A percentile compares a stretch with the other conserved stretches of the same genome.
Evolutionary conservation across 2,329 filamentous ascomycete species (phyloP).

Genomic region (Samsoniella hepiali): DNA sequence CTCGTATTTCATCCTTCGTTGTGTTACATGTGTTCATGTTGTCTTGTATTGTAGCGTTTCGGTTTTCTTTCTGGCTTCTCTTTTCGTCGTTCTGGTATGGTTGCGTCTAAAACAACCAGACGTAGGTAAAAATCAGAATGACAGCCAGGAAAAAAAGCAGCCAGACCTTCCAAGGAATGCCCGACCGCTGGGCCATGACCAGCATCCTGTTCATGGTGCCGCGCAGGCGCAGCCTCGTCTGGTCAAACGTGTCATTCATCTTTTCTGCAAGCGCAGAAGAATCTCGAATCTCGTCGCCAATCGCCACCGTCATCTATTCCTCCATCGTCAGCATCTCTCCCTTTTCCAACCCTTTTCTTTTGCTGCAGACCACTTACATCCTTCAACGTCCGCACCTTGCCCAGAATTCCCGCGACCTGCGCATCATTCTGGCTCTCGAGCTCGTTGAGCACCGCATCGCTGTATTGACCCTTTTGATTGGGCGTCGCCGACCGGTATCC

Average conservation of each 20-base stretch:
- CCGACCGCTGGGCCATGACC: slow-evolving; percentile 88
- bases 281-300: slow-evolving; percentile 92
- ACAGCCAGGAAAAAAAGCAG: slow-evolving; percentile 82
- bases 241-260: slow-evolving; percentile 94
- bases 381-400: slow-evolving; percentile 86
- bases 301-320: slow-evolving; percentile 77
- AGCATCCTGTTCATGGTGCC: slow-evolving; percentile 98
- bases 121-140: slow-evolving; percentile 80
- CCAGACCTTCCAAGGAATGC: slow-evolving; percentile 96
- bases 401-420: slow-evolving; percentile 84
- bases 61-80: background rate
- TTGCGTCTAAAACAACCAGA: slow-evolving; percentile 71
- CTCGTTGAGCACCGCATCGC: slow-evolving; percentile 84
- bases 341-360: background rate
- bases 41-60: background rate
- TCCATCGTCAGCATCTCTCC: slow-evolving; percentile 17
- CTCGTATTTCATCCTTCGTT: background rate
- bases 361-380: slow-evolving; percentile 57
- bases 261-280: slow-evolving; percentile 84
- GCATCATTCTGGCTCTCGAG: slow-evolving; percentile 94
- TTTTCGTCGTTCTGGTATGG: too few relatives aligned
- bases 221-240: slow-evolving; percentile 71
- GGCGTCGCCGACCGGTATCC: slow-evolving; percentile 65
- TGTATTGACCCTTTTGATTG: slow-evolving; percentile 83
- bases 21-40: background rate